Evolutionary conservation across 495 filamentous ascomycete genomes (phyloP), one percentile per base, ranked within the genome.

Genomic region (Bacidia gigantensis): DNA sequence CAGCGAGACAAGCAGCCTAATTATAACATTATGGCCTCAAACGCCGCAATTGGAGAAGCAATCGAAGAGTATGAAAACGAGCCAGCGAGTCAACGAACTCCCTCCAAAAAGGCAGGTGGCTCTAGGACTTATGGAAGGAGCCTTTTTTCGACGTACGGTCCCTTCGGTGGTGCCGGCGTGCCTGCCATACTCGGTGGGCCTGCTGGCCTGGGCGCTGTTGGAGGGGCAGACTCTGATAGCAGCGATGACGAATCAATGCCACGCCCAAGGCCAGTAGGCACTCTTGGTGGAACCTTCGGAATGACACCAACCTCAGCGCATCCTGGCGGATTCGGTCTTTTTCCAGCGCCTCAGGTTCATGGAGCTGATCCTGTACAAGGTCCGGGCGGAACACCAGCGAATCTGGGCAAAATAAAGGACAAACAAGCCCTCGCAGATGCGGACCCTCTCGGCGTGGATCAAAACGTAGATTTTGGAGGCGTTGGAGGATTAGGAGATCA

Each of bases 401-500:
- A 93, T 60, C 77, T 96, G 42, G 93, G 93, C 49, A 93, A 87
- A 65, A 66, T 92, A 56, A 94, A 90, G 64, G 87, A 92, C 62
- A 82, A 76, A 62, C 77, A 83, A 51, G 69, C 79, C 1, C 75
- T 93, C 46, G 90, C 89, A 20, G 92, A 98, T 69, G 86, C 89
- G 3, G 93, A 98, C 64, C 89, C 92, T 12, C 69, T 98, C 18
- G 92, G 93, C 25, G 87, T 96, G 22, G 88, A 96, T 60, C 72
- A 87, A 62, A 86, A 76, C 61, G 86, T 98, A 50, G 87, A 87
- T 53, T 98, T 98, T 64, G 88, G 83, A 58, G 84, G 84, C 46
- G 87, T 98, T 54, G 92, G 92, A 59, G 92, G 92, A 11, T 63
- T 97, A 52, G 79, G 94, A 59, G 81, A 85, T 26, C 89, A 95